Percentiles rank a stretch among this genome's conserved stretches.
phyloP scores from a whole-genome alignment of 225 moss, liverwort and hornwort genomes.

The Lunularia cruciata region DNA sequence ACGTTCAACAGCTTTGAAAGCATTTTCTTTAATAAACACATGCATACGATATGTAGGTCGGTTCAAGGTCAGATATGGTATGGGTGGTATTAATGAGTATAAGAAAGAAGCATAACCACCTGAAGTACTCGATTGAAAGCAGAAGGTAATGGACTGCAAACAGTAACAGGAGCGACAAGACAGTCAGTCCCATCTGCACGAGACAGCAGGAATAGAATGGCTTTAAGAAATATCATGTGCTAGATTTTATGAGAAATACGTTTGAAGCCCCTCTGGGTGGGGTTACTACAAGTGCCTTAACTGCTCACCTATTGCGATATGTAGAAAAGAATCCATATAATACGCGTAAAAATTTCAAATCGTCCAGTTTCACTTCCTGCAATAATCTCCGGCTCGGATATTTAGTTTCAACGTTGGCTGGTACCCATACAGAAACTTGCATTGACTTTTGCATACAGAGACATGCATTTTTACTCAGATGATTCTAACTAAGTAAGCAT shows the following conservation, averaged over 20 bases:
- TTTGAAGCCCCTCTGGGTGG: no score
- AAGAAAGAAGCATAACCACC: slow-evolving; percentile 37
- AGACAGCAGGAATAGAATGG: neutral
- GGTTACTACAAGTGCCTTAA: no score
- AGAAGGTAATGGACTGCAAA: slow-evolving; percentile 74
- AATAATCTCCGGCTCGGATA: no score
- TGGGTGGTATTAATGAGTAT: neutral
- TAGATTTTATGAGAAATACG: no score
- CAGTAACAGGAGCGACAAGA: neutral
- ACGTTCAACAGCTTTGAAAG: neutral
- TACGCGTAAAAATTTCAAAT: slow-evolving; percentile 67
- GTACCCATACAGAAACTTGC: no score
- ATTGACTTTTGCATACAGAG: no score
- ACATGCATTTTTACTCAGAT: no score
- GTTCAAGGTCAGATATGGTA: no score
- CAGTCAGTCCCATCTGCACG: neutral
- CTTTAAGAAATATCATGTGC: neutral
- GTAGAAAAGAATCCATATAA: slow-evolving; percentile 89
- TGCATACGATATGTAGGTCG: neutral
- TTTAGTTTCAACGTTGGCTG: no score
- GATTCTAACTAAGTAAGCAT: no score
- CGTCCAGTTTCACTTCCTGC: slow-evolving; percentile 83
- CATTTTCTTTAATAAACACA: neutral
- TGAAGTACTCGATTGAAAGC: slow-evolving; percentile 86
- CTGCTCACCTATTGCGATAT: slow-evolving; percentile 68